A percentile compares a stretch with the other conserved stretches of the same genome.
Conservation (phyloP, 139 green algal species). For the Desmodesmus armatus region DNA sequence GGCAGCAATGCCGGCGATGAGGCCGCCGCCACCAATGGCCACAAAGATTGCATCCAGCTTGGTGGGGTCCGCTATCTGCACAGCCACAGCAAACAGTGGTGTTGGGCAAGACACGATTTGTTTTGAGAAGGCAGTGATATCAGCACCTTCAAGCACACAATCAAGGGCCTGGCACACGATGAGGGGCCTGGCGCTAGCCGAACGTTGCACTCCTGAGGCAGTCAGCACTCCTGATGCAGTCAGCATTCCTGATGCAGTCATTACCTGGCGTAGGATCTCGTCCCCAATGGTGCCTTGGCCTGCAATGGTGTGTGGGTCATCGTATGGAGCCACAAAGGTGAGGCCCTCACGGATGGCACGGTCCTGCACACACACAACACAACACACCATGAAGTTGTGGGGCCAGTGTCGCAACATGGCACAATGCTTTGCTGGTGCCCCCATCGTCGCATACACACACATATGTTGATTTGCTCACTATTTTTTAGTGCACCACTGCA, state of each 20-base stretch:
- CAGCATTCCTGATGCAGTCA: no score
- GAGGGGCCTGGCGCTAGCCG: not conserved
- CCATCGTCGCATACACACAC: no score
- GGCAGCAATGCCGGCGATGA: constrained; percentile 92
- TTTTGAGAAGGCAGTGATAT: no score
- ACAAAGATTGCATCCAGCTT: constrained; percentile 91
- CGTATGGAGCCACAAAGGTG: constrained; percentile 93
- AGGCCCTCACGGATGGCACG: constrained; percentile 70
- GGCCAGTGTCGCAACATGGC: no score
- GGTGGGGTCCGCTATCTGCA: constrained; percentile 59
- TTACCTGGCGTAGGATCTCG: constrained; percentile 89
- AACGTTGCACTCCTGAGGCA: not conserved
- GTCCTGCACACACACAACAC: not conserved
- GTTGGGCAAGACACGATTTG: no score
- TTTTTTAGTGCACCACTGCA: no score
- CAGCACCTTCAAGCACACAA: not conserved
- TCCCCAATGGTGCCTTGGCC: constrained; percentile 95
- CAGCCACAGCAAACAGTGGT: not conserved
- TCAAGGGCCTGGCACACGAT: not conserved
- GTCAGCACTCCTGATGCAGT: no score
- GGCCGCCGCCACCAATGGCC: constrained; percentile 90
- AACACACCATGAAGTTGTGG: not conserved
- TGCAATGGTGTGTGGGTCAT: constrained; percentile 96
- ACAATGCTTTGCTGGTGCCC: no score
- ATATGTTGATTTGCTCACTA: no score